Base-by-base conservation (phyloP, 2,329 filamentous ascomycete genomes). In the Calonectria hongkongensis region DNA sequence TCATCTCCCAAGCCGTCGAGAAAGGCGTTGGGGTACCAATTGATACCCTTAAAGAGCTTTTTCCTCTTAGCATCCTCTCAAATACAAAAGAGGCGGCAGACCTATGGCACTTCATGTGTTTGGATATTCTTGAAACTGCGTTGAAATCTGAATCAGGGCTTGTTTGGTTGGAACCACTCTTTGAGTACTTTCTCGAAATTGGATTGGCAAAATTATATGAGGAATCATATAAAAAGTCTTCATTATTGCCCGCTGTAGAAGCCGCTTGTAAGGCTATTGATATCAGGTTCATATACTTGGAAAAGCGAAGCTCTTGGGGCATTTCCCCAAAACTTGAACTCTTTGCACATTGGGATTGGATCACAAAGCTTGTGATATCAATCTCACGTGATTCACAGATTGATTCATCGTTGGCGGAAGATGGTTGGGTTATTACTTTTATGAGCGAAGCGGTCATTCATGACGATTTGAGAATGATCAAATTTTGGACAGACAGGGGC, bases 381-480 rank as follows among this genome's bases (percentile, higher is more conserved):
- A 5, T 65, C 9, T n/a, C 15, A n/a, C 12, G 27, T 10, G 4
- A 51, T 7, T 28, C 62, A 6, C 3, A n/a, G 7, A 36, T 41
- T n/a, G 50, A 45, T 28, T 3, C 6, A 1, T 30, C 16, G 1
- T 9, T 45, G 16, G 3, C 10, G 13, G 12, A 25, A 12, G 27
- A 63, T 13, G 15, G 2, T n/a, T 25, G 3, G 9, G 27, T 47
- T 7, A 6, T 47, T 3, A 28, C 3, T 4, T 16, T 63, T 15
- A n/a, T 63, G 4, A 47, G 15, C 5, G 47, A 51, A 47, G 48
- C 71, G 1, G 63, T 68, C 18, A n/a, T 51, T 9, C 41, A 68
- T 13, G 2, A 68, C 9, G 68, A 73, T 12, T 3, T 15, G 2
- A 9, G 8, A 4, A 65, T 73, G 58, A 33, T 65, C 2, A 10